phyloP scores from a whole-genome alignment of 1,139 yeast genomes.

The Suhomyces coccinellae region DNA sequence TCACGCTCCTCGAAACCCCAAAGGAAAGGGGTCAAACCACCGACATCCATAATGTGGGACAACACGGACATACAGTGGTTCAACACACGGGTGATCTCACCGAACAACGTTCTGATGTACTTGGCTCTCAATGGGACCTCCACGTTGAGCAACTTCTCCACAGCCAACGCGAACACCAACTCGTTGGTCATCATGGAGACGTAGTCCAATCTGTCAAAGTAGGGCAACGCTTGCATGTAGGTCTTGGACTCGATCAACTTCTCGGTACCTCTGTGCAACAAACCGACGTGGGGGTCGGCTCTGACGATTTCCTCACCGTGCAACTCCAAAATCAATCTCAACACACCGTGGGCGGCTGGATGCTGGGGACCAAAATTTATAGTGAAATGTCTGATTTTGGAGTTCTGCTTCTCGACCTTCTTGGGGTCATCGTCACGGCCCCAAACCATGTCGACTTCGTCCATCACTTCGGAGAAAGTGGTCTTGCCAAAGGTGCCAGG shows the following conservation, averaged over 20 bases:
- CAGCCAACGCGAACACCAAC: conserved; percentile 81
- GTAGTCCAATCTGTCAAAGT: conserved; percentile 85
- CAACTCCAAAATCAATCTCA: conserved; percentile 80
- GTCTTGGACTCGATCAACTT: conserved; percentile 84
- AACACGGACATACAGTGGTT: conserved; percentile 87
- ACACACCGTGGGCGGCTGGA: conserved; percentile 94
- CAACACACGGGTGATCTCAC: conserved; percentile 81
- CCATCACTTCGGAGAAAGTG: conserved; percentile 48
- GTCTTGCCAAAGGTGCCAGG: conserved; percentile 40
- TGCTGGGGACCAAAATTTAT: conserved; percentile 93
- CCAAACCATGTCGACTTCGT: conserved; percentile 50
- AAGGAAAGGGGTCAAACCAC: conserved; percentile 89
- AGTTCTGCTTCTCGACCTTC: conserved; percentile 45
- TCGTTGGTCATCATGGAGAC: conserved; percentile 94
- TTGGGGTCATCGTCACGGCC: conserved; percentile 48
- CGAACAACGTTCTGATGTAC: conserved; percentile 83
- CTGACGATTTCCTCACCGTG: conserved; percentile 89
- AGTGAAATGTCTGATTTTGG: conserved; percentile 81
- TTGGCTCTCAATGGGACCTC: conserved; percentile 85
- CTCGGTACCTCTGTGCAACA: conserved; percentile 87
- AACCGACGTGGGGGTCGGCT: conserved; percentile 86
- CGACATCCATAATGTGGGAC: conserved; percentile 93
- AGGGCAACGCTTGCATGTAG: conserved; percentile 83
- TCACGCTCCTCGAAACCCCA: conserved; percentile 97
- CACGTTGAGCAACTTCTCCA: conserved; percentile 79